Evolutionary conservation across 345 rosid genomes (phyloP).

Genomic region (Lepidium aucheri): DNA sequence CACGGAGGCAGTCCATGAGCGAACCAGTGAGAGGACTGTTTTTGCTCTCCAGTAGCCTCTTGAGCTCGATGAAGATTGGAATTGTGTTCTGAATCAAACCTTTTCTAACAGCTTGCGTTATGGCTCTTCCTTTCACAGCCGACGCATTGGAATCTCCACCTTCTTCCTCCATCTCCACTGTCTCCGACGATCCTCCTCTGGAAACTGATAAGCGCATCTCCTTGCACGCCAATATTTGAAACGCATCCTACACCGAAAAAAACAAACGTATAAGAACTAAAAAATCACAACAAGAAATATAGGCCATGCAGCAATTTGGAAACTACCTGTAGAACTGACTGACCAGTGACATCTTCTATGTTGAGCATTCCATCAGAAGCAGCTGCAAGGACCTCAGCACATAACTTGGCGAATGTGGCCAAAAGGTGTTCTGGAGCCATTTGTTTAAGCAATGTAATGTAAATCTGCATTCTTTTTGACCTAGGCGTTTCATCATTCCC

Average conservation of each 20-base stretch:
- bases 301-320: neutral
- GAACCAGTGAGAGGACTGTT: conserved; percentile 87
- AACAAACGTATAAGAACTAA: neutral
- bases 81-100: conserved; percentile 88
- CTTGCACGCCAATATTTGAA: conserved; percentile 78
- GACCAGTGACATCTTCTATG: conserved; percentile 61
- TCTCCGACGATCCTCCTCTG: conserved; percentile 49
- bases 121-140: conserved; percentile 73
- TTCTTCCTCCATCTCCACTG: conserved; percentile 42
- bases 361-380: conserved; percentile 87
- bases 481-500: conserved; percentile 67
- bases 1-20: conserved; percentile 86
- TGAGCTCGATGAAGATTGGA: conserved; percentile 91
- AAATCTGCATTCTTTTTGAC: conserved; percentile 83
- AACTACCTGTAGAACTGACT: conserved; percentile 80
- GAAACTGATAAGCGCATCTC: conserved; percentile 58
- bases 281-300: neutral
- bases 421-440: conserved; percentile 96
- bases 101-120: conserved; percentile 84
- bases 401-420: conserved; percentile 93
- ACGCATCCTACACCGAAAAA: conserved; percentile 58
- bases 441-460: conserved; percentile 72
- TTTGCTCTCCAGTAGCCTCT: conserved; percentile 80
- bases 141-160: conserved; percentile 36
- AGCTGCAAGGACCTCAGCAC: conserved; percentile 91